Conservation (phyloP, 805 yeast genomes). For the Schwanniomyces pseudopolymorphus region DNA sequence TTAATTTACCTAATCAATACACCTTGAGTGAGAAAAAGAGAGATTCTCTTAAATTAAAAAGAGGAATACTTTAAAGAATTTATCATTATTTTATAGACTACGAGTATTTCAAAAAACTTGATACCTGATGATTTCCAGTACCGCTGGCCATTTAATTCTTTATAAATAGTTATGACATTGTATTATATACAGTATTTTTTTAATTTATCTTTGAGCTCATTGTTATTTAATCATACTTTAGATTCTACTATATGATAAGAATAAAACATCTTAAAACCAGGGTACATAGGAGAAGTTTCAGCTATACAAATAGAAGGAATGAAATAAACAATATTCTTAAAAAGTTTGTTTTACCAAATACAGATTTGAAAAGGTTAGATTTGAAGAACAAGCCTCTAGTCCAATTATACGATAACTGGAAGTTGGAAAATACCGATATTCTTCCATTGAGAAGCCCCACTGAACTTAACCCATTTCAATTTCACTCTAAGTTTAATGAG, state of each 20-base stretch:
- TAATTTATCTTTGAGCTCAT: too few relatives aligned
- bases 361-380: not conserved
- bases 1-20: constrained; percentile 30
- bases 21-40: constrained; percentile 45
- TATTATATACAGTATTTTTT: not conserved
- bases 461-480: constrained; percentile 21
- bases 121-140: not conserved
- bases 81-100: not conserved
- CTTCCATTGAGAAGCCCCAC: constrained; percentile 16
- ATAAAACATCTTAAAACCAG: not conserved
- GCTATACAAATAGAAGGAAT: not conserved
- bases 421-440: not conserved
- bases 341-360: constrained; percentile 1
- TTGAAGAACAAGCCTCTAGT: constrained; percentile 1
- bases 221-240: too few relatives aligned
- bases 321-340: not conserved
- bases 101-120: not conserved
- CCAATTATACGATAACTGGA: constrained; percentile 2
- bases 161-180: not conserved
- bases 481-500: constrained; percentile 22
- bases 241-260: not conserved
- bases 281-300: not conserved
- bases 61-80: constrained; percentile 38
- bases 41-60: constrained; percentile 43
- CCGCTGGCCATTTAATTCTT: not conserved